A percentile compares a stretch with the other conserved stretches of the same genome.
These are phyloP conservation scores for Microthyrium microscopicum DNA, from an alignment of 2,329 filamentous ascomycete genomes.

Conservation along the genomic window DNA sequence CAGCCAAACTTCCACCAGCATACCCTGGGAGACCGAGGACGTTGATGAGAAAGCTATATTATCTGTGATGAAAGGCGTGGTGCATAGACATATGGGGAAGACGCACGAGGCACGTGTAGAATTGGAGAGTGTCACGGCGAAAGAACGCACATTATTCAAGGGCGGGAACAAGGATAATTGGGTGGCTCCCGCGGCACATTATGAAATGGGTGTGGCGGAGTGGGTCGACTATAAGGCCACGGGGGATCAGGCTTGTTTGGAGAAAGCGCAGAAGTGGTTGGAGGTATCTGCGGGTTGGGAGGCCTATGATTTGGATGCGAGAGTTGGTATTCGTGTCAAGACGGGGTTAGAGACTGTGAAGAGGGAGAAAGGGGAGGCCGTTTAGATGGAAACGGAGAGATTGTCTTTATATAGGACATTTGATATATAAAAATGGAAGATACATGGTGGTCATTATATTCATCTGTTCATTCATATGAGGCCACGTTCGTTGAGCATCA, in stretches of 20 bases:
- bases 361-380: constrained; percentile 4
- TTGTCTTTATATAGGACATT: too few relatives aligned
- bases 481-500: too few relatives aligned
- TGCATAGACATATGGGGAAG: constrained; percentile 46
- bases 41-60: constrained; percentile 47
- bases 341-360: constrained; percentile 7
- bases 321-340: constrained; percentile 7
- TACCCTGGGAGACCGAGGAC: constrained; percentile 35
- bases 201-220: constrained; percentile 68
- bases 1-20: constrained; percentile 43
- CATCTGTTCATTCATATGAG: too few relatives aligned
- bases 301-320: constrained; percentile 52
- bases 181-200: constrained; percentile 56
- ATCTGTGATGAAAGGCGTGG: constrained; percentile 47
- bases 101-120: constrained; percentile 48
- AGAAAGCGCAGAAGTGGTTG: constrained; percentile 48
- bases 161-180: constrained; percentile 52
- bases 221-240: constrained; percentile 49
- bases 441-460: too few relatives aligned
- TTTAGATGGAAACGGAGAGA: too few relatives aligned
- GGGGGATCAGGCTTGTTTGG: constrained; percentile 24
- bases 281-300: constrained; percentile 56
- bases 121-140: constrained; percentile 46
- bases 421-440: too few relatives aligned
- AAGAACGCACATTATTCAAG: constrained; percentile 38